Percentiles rank a stretch among this genome's conserved stretches.
Conservation (phyloP, 2,329 filamentous ascomycete species). For the Zymoseptoria tritici region DNA sequence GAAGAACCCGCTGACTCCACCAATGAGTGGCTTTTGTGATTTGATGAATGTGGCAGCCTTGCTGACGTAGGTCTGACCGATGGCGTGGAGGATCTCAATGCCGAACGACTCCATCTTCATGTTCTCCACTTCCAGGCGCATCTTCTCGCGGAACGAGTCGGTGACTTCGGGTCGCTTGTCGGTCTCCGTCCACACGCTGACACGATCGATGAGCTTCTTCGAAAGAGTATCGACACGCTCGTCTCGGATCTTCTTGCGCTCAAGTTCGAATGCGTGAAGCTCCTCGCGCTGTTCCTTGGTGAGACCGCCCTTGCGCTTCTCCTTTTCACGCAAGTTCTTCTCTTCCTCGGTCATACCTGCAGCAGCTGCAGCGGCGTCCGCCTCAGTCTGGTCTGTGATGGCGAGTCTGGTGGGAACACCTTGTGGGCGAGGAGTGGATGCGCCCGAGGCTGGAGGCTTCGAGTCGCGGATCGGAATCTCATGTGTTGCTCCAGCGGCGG, state of each 20-base stretch:
- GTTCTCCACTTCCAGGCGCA: slow-evolving; percentile 88
- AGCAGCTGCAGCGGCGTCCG: slow-evolving; percentile 59
- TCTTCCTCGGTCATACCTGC: slow-evolving; percentile 63
- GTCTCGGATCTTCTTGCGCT: slow-evolving; percentile 74
- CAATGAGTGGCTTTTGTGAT: slow-evolving; percentile 80
- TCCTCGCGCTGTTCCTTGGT: slow-evolving; percentile 91
- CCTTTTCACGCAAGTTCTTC: slow-evolving; percentile 67
- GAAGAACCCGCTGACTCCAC: slow-evolving; percentile 88
- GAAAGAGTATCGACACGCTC: slow-evolving; percentile 81
- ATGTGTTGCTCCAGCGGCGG: slow-evolving; percentile 6
- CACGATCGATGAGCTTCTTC: slow-evolving; percentile 78
- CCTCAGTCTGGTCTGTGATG: slow-evolving; percentile 80
- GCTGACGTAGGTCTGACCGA: slow-evolving; percentile 80
- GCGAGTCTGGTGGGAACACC: slow-evolving; percentile 72
- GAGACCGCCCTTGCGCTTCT: slow-evolving; percentile 82
- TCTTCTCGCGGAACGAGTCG: slow-evolving; percentile 86
- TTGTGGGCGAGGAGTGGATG: slow-evolving; percentile 44
- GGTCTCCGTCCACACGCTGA: slow-evolving; percentile 95
- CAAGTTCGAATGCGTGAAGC: slow-evolving; percentile 77
- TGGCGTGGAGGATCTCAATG: slow-evolving; percentile 89
- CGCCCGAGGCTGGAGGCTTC: slow-evolving; percentile 24
- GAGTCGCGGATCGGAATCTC: slow-evolving; percentile 21
- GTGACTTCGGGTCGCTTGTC: slow-evolving; percentile 84
- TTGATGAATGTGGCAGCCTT: slow-evolving; percentile 86
- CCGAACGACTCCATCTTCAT: slow-evolving; percentile 99